Evolutionary conservation across 106 monocot species (phyloP).

Genomic region (Dendrobium nobile): DNA sequence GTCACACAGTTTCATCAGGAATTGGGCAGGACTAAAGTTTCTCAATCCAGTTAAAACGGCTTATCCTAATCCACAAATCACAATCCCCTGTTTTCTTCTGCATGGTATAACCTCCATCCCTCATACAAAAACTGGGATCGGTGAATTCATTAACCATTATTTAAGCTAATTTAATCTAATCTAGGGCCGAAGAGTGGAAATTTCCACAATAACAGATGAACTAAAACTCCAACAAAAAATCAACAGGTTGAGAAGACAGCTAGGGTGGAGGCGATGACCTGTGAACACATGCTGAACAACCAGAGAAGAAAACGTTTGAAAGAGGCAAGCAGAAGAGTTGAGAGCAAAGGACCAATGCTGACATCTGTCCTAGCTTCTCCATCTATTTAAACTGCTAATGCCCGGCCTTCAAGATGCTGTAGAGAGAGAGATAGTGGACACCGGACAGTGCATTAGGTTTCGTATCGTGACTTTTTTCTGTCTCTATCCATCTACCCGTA

Average conservation of each 20-base stretch:
- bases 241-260: neutral
- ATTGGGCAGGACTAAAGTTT: too few species aligned
- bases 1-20: neutral
- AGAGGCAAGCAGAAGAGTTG: neutral
- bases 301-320: neutral
- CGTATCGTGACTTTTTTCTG: too few species aligned
- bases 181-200: neutral
- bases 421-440: neutral
- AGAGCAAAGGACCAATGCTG: neutral
- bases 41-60: too few species aligned
- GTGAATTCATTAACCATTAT: neutral
- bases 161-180: neutral
- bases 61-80: too few species aligned
- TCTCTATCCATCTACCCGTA: too few species aligned
- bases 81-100: neutral
- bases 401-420: neutral
- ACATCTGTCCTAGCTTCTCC: neutral
- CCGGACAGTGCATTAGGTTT: neutral
- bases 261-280: neutral
- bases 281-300: neutral
- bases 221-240: neutral
- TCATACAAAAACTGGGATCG: neutral
- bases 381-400: neutral
- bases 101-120: neutral
- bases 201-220: neutral